Conservation (phyloP, 2,329 filamentous ascomycete genomes). For the Sclerotinia minor region DNA sequence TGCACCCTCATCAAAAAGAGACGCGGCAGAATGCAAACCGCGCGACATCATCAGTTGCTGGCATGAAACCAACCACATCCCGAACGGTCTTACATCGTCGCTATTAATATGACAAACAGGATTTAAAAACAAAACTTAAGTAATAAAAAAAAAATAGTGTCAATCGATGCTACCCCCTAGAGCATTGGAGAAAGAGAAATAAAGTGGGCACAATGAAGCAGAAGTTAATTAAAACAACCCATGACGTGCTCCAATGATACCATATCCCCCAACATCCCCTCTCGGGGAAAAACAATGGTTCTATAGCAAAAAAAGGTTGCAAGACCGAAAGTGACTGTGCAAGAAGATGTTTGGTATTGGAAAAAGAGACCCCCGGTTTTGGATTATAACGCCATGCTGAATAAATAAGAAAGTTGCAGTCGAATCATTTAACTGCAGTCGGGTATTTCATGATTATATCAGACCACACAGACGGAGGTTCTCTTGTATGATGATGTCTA, state of each 20-base stretch:
- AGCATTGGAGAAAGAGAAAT: slow-evolving; percentile 26
- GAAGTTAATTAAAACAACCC: slow-evolving; percentile 24
- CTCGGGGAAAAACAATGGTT: slow-evolving; percentile 29
- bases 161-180: slow-evolving; percentile 5
- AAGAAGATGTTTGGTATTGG: slow-evolving; percentile 38
- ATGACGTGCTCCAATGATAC: slow-evolving; percentile 15
- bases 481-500: slow-evolving; percentile 99
- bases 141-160: slow-evolving; percentile 24
- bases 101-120: slow-evolving; percentile 33
- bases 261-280: slow-evolving; percentile 11
- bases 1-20: slow-evolving; percentile 19
- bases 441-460: slow-evolving; percentile 60
- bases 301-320: slow-evolving; percentile 32
- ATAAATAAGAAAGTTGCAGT: slow-evolving; percentile 32
- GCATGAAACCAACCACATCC: slow-evolving; percentile 22
- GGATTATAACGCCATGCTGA: slow-evolving; percentile 39
- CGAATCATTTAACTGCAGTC: background rate
- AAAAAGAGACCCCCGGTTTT: slow-evolving; percentile 39
- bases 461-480: slow-evolving; percentile 95
- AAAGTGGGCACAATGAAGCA: slow-evolving; percentile 38
- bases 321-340: slow-evolving; percentile 27
- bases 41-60: slow-evolving; percentile 24
- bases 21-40: slow-evolving; percentile 16
- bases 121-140: slow-evolving; percentile 21
- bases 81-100: slow-evolving; percentile 27